Base-by-base conservation (phyloP, 2,329 filamentous ascomycete genomes). In the Penicillium janthinellum region DNA sequence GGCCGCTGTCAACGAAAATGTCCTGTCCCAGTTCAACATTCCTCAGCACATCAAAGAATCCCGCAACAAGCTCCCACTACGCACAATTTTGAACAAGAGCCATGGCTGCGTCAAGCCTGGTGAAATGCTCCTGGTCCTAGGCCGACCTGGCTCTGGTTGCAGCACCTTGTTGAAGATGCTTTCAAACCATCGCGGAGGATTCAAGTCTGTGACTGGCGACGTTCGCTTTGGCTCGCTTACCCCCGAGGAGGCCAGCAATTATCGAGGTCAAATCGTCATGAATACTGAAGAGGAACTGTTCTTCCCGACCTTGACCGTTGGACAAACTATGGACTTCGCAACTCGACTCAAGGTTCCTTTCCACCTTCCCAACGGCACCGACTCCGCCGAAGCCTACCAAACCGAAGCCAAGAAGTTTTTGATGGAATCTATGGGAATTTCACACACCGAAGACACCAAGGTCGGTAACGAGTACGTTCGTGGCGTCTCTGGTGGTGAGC, bases 91-190 rank as follows among this genome's bases (percentile, higher is more conserved):
- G 22, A 82, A 89, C 55, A 81, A 85, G 66, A 85, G 83, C 58
- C 84, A 87, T 70, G 89, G 89, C 11, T 90, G 87, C 64, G 85
- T 91, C 53, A 87, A 88, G 71, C 88, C 88, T 0, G 89, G 88
- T 20, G 88, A 90, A 73, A 90, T 90, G 88, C 75, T 90, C 1
- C 77, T 90, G 0, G 88, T 91, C 0, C 78, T 91, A 0, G 89
- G 89, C 3, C 81, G 88, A 0, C 88, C 89, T 0, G 89, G 88
- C 0, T 82, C 86, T 2, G 88, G 88, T 37, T 92, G 89, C 71
- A 90, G 88, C 0, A 89, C 88, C 0, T 79, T 92, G 15, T 79
- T 92, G 48, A 91, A 89, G 67, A 80, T 89, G 66, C 79, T 92
- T 5, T 81, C 87, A 53, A 91, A 91, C 67, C 82, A 84, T 57